Evolutionary conservation across 495 filamentous ascomycete species (phyloP), one percentile per base, ranked within the genome.

Genomic region (Penicillium canescens): DNA sequence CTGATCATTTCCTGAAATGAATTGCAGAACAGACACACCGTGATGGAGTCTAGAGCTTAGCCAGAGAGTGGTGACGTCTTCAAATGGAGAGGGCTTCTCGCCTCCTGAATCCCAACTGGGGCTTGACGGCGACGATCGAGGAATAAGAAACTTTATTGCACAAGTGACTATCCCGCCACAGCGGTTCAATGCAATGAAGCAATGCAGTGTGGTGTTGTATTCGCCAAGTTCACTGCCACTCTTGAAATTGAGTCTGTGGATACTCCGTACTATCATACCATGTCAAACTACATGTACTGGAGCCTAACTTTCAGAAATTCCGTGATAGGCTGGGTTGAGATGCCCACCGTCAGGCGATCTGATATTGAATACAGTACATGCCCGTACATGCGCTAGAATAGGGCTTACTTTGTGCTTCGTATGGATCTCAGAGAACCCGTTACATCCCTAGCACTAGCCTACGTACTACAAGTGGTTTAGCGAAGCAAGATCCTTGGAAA

Each of bases 51-150:
- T 16, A 31, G 23, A n/a, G n/a, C 37, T 23, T 46, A 16, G 42
- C 42, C 21, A 46, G 8, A 42, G 28, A 28, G 14, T 23, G 7
- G 6, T 36, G 13, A 39, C 21, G 35, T 20, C 45, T 24, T 41
- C 36, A 31, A 56, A 44, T 24, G 14, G 24, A 33, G 35, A 52
- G 35, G 47, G 47, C 31, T 41, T 20, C 47, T 58, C 44, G 47
- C 26, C 47, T 58, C 44, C 44, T 21, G 45, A 34, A 28, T 39
- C 42, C 31, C 46, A 42, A 31, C 34, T 39, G 44, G 46, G 46
- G 35, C 41, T 47, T 45, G 46, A 55, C 21, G 42, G 42, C 33
- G 46, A 52, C 52, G 52, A 59, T 59, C 56, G 6, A 45, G 38
- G 20, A 47, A 45, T 34, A 35, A 13, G 14, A 55, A 46, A 54